Conservation (phyloP, 495 filamentous ascomycete species). For the Copromyces sp. region DNA sequence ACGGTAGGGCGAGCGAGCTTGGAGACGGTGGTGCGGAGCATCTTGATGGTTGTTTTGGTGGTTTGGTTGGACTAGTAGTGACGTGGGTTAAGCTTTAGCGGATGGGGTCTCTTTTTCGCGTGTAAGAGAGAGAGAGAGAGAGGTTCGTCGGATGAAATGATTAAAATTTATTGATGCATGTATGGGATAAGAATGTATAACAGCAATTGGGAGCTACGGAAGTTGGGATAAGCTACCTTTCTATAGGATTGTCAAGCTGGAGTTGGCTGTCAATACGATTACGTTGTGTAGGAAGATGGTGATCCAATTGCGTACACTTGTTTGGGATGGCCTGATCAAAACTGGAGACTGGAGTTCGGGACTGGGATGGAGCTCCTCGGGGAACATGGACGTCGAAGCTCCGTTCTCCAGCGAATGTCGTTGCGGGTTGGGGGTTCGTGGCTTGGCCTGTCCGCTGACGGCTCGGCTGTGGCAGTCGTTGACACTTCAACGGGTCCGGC, state of each 20-base stretch:
- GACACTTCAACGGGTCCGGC: not conserved
- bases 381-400: not conserved
- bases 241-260: not conserved
- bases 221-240: not conserved
- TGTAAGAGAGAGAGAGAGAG: not conserved
- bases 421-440: not conserved
- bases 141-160: not conserved
- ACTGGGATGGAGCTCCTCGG: not conserved
- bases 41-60: constrained; percentile 23
- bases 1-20: constrained; percentile 44
- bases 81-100: not conserved
- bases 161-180: not conserved
- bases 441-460: not conserved
- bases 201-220: not conserved
- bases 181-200: not conserved
- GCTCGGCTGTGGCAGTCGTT: not conserved
- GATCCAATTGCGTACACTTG: constrained; percentile 6
- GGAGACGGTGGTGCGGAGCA: constrained; percentile 57
- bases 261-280: not conserved
- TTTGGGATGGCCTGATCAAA: constrained; percentile 9
- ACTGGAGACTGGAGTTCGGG: not conserved
- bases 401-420: not conserved
- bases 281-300: not conserved
- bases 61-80: not conserved
- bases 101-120: not conserved